Percentiles rank a stretch among this genome's conserved stretches.
These are phyloP conservation scores for Volutella citrinella DNA, from an alignment of 2,329 filamentous ascomycete genomes.

Conservation along the genomic window DNA sequence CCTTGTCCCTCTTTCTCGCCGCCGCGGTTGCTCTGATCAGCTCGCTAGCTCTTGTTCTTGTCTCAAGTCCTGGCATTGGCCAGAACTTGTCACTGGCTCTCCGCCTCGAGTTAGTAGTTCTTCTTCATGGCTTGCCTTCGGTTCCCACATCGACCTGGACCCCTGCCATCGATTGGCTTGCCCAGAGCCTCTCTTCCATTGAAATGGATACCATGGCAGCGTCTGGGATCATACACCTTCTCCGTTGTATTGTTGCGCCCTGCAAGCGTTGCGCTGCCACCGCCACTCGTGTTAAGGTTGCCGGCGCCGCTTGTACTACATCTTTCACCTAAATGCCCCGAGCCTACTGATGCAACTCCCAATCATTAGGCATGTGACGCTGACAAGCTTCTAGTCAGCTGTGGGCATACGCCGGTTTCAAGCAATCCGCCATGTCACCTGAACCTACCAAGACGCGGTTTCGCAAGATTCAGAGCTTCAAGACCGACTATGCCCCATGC, in stretches of 20 bases:
- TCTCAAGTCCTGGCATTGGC: conserved; percentile 8
- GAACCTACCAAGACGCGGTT: conserved; percentile 59
- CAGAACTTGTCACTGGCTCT: conserved; percentile 6
- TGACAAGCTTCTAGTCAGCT: conserved; percentile 17
- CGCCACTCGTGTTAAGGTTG: too few species aligned
- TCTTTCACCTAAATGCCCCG: too few species aligned
- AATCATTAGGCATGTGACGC: too few species aligned
- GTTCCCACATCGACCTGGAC: background rate
- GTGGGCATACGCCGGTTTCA: conserved; percentile 17
- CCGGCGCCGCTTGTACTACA: too few species aligned
- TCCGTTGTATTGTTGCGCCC: too few species aligned
- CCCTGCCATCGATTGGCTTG: too few species aligned
- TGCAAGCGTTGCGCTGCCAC: too few species aligned
- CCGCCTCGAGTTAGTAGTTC: conserved; percentile 10
- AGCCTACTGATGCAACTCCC: too few species aligned
- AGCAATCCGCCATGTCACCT: conserved; percentile 48
- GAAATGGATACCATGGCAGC: too few species aligned
- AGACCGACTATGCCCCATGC: conserved; percentile 84
- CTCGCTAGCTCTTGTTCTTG: conserved; percentile 13
- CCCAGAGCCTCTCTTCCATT: too few species aligned
- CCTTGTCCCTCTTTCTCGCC: too few species aligned
- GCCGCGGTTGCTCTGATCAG: conserved; percentile 22
- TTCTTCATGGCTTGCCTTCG: background rate
- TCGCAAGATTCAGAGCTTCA: conserved; percentile 80
- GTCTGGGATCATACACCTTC: too few species aligned